phyloP scores from a whole-genome alignment of 1,284 basidiomycete genomes.

The Afroboletus lepidellus region DNA sequence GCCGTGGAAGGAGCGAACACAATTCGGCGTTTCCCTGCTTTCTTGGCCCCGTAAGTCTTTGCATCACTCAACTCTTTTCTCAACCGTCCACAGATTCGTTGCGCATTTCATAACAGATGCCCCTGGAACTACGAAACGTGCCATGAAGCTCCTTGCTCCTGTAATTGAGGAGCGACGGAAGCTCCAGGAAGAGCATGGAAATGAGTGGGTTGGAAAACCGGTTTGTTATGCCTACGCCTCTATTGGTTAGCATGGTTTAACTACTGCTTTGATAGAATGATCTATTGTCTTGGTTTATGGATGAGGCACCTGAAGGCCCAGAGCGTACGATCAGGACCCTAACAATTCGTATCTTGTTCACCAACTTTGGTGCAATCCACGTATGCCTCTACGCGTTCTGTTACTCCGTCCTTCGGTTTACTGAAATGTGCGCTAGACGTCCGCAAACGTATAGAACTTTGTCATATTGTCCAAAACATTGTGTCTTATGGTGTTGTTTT shows the following conservation, averaged over 20 bases:
- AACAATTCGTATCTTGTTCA: constrained; percentile 30
- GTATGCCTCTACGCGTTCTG: constrained; percentile 4
- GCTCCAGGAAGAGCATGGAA: constrained; percentile 33
- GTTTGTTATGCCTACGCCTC: constrained; percentile 27
- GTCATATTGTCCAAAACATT: not conserved
- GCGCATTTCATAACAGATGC: not conserved
- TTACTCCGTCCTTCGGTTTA: not conserved
- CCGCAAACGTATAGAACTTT: not conserved
- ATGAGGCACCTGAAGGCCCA: constrained; percentile 32
- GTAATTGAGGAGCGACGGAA: constrained; percentile 35
- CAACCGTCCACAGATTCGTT: not conserved
- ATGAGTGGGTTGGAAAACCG: constrained; percentile 31
- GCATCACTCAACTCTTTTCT: not conserved
- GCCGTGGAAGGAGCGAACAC: not conserved
- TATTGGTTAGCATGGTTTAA: not conserved
- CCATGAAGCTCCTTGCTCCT: constrained; percentile 31
- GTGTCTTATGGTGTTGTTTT: not conserved
- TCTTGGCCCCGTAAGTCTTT: not conserved
- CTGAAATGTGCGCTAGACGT: not conserved
- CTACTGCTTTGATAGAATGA: constrained; percentile 34
- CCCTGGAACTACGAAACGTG: not conserved
- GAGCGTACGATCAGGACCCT: constrained; percentile 14
- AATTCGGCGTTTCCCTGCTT: not conserved
- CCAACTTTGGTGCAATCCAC: constrained; percentile 45
- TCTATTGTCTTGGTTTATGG: no score